Percentiles rank a stretch among this genome's conserved stretches.
These are phyloP conservation scores for Mucor mucedo DNA, from an alignment of 371 early-diverging fungal species.

Conservation along the genomic window DNA sequence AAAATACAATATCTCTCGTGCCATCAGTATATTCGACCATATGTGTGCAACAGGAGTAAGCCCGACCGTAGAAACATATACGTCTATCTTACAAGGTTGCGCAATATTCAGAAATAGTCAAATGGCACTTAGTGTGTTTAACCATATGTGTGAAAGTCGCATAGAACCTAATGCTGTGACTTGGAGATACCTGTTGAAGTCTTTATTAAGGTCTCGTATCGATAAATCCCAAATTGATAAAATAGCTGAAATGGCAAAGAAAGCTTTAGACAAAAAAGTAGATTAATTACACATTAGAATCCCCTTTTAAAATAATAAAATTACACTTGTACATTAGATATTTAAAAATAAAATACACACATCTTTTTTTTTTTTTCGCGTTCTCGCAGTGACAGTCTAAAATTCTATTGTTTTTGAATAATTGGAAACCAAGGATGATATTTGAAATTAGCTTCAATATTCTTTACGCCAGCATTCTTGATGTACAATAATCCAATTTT, in stretches of 20 bases:
- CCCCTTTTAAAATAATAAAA: slow-evolving; percentile 12
- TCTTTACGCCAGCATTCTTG: slow-evolving; percentile 11
- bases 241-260: slow-evolving; percentile 32
- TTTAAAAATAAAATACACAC: background rate
- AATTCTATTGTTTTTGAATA: slow-evolving; percentile 9
- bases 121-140: slow-evolving; percentile 37
- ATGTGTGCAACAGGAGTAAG: slow-evolving; percentile 43
- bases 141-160: slow-evolving; percentile 43
- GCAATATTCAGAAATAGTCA: slow-evolving; percentile 46
- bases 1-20: slow-evolving; percentile 38
- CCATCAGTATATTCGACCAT: slow-evolving; percentile 42
- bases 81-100: slow-evolving; percentile 50
- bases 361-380: background rate
- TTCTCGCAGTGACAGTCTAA: background rate
- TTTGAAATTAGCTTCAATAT: slow-evolving; percentile 35
- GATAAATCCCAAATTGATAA: slow-evolving; percentile 38
- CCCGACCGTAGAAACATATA: slow-evolving; percentile 46
- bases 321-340: slow-evolving; percentile 4
- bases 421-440: slow-evolving; percentile 62
- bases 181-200: slow-evolving; percentile 50
- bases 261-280: slow-evolving; percentile 20
- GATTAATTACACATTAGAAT: background rate
- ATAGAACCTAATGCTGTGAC: slow-evolving; percentile 41
- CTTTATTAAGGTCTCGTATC: slow-evolving; percentile 41
- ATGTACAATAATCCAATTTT: slow-evolving; percentile 30